Base-by-base conservation (phyloP, 345 rosid genomes). In the Linum usitatissimum region DNA sequence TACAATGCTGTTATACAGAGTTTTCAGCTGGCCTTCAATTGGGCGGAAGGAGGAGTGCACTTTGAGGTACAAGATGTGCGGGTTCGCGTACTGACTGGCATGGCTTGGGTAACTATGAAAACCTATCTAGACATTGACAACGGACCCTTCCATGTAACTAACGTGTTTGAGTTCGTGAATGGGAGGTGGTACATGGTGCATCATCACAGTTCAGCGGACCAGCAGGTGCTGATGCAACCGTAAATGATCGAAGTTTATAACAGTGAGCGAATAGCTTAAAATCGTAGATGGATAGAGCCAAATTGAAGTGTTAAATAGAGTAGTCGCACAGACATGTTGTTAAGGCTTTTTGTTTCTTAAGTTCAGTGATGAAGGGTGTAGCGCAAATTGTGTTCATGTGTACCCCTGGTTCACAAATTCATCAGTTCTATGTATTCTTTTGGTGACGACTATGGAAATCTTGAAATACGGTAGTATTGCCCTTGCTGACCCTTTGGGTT, bases 71-170 rank as follows among this genome's bases (percentile, higher is more conserved):
- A 78, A 57, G 88, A 86, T 4, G 96, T 93, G 30, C 80, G 92
- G 30, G 85, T 78, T 34, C 79, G 99, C 62, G 96, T 90, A 62
- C 79, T 86, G 70, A 73, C 81, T 4, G 96, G 82, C 71, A 82
- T 87, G 95, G 99, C 99, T 57, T 93, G 99, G 99, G 89, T 90
- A 53, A 84, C 92, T 13, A 86, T 93, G 97, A 88, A 84, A 74
- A 78, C 87, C 55, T 83, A 77, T 30, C 69, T 84, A 48, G 90
- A 86, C 66, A 66, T 84, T 70, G 96, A 83, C 7, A 66, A 64
- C 4, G 90, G 88, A 51, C 83, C 95, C 0, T 86, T 84, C 74
- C 79, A 78, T 56, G 77, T 94, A 70, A 90, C 96, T 30, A 94
- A 90, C 58, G 81, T 88, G 49, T 90, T 78, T n/a, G 99, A 94